phyloP scores from a whole-genome alignment of 129 eudicot species.

The Kitagawia praeruptora region DNA sequence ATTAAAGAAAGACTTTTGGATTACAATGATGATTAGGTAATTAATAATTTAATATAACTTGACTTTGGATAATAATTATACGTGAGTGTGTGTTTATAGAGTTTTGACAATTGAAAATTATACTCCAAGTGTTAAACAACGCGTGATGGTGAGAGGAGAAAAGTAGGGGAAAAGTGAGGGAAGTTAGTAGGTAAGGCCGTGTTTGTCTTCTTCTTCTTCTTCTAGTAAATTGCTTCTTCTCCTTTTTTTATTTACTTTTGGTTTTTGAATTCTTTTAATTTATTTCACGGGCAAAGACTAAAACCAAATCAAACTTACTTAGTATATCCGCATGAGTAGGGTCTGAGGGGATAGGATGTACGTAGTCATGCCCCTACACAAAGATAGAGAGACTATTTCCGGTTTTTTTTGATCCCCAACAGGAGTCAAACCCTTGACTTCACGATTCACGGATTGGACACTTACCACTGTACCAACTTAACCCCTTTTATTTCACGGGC shows the following conservation, averaged over 20 bases:
- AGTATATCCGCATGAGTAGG: too few relatives aligned
- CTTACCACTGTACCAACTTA: too few relatives aligned
- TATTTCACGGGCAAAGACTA: not conserved
- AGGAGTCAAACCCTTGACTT: too few relatives aligned
- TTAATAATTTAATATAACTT: not conserved
- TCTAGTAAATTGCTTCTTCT: not conserved
- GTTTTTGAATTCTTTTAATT: not conserved
- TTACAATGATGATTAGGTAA: not conserved
- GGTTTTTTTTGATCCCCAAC: too few relatives aligned
- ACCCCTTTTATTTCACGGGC: not conserved
- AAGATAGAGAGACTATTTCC: too few relatives aligned
- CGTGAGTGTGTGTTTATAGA: not conserved
- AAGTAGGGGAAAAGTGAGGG: not conserved
- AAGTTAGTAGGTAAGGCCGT: not conserved
- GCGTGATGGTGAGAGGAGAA: constrained; percentile 7
- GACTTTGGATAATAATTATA: not conserved
- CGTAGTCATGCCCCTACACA: too few relatives aligned
- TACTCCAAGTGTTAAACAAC: not conserved
- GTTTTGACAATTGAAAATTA: not conserved
- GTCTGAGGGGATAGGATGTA: too few relatives aligned
- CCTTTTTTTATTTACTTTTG: not conserved
- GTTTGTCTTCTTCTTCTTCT: not conserved
- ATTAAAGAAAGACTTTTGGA: not conserved
- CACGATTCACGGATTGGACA: too few relatives aligned
- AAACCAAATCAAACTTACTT: too few relatives aligned